Percentiles rank a stretch among this genome's conserved stretches.
These are phyloP conservation scores for Gossypium schwendimanii DNA, from an alignment of 441 rosid species.

Conservation along the genomic window DNA sequence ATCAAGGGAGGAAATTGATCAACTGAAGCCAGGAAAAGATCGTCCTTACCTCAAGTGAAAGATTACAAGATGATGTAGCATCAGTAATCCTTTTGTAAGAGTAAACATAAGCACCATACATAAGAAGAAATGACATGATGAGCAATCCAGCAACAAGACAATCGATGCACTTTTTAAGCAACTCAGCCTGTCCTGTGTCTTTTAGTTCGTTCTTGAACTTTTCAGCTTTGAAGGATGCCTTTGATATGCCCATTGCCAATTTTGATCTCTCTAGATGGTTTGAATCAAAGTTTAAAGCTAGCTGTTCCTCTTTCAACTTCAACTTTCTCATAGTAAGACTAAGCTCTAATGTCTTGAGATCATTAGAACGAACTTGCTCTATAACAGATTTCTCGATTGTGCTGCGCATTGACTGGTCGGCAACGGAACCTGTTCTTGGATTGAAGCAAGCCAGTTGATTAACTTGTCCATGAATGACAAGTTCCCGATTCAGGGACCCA, in stretches of 20 bases:
- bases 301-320: conserved; percentile 44
- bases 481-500: conserved; percentile 30
- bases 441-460: conserved; percentile 35
- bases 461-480: conserved; percentile 25
- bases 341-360: conserved; percentile 66
- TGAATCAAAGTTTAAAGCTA: conserved; percentile 47
- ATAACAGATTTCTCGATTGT: conserved; percentile 42
- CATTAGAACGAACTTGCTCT: conserved; percentile 70
- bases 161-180: conserved; percentile 57
- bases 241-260: conserved; percentile 54
- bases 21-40: neutral
- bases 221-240: conserved; percentile 62
- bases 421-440: conserved; percentile 26
- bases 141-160: conserved; percentile 76
- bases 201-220: conserved; percentile 66
- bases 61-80: conserved; percentile 57
- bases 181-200: conserved; percentile 63
- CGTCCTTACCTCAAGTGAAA: conserved; percentile 30
- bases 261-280: conserved; percentile 57
- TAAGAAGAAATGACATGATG: conserved; percentile 48
- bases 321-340: conserved; percentile 45
- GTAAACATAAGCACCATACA: conserved; percentile 57
- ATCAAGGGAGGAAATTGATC: neutral
- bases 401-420: conserved; percentile 23
- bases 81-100: conserved; percentile 62